Percentiles rank a stretch among this genome's conserved stretches.
Evolutionary conservation across 371 early-diverging fungal genomes (phyloP).

Genomic region (Nematocida ausubeli): DNA sequence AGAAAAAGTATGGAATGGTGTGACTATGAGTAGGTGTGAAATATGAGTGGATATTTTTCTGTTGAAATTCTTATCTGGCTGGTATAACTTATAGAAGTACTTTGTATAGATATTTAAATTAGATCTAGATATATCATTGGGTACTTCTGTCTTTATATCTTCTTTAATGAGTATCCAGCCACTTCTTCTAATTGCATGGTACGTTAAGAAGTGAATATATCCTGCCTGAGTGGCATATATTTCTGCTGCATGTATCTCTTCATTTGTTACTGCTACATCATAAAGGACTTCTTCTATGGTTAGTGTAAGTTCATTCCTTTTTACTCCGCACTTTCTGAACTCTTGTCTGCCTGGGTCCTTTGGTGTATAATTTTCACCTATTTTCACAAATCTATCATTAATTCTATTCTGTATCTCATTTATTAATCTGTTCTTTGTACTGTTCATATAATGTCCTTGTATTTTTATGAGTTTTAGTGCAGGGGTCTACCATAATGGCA

Average conservation of each 20-base stretch:
- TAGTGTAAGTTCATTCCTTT: conserved; percentile 3
- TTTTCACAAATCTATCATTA: background rate
- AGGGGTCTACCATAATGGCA: background rate
- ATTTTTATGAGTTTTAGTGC: conserved; percentile 8
- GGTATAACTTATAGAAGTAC: conserved; percentile 19
- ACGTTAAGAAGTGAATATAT: conserved; percentile 16
- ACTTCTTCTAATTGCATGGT: conserved; percentile 8
- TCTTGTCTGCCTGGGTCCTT: conserved; percentile 43
- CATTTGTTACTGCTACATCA: background rate
- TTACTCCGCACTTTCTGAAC: conserved; percentile 21
- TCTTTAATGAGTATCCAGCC: conserved; percentile 48
- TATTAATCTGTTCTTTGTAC: conserved; percentile 5
- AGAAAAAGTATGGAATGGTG: background rate
- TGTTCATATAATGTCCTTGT: conserved; percentile 23
- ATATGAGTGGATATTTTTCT: background rate
- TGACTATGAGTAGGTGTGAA: background rate
- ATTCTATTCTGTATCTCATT: conserved; percentile 2
- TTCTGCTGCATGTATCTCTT: background rate
- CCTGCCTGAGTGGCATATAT: background rate
- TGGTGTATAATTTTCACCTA: conserved; percentile 8
- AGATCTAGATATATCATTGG: no score
- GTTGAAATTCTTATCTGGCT: conserved; percentile 42
- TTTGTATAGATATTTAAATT: background rate
- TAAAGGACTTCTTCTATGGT: conserved; percentile 43
- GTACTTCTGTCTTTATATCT: no score